Evolutionary conservation across 2,329 filamentous ascomycete genomes (phyloP), one percentile per base, ranked within the genome.

Genomic region (Neopestalotiopsis sp.): DNA sequence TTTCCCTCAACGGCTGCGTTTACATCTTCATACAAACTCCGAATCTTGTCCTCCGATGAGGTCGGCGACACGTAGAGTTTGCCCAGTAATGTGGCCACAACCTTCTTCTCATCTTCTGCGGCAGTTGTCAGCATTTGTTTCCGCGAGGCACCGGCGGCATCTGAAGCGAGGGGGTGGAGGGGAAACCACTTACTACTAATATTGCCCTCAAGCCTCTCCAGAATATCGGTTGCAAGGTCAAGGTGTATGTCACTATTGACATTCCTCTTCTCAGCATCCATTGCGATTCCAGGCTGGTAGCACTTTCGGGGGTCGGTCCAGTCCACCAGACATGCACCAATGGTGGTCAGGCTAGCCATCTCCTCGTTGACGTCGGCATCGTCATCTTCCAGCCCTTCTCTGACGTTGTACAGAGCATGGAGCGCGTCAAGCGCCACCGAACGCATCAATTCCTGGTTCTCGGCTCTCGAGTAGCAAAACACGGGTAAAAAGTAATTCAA

Each of bases 401-500:
- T 88, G 10, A 93, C 84, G 69, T 91, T 92, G 75, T 92, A 88
- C 7, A 97, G 87, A 13, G 91, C 89, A 71, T 94, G 91, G 10
- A 98, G 83, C 0, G 94, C 90, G 32, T 92, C 88, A 2, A 95
- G 87, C 0, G 92, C 89, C 24, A 98, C 88, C 20, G 85, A 82
- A 6, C 90, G 89, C 92, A 98, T 94, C 42, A 94, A 86, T 34
- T 92, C 88, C 71, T 96, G 94, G 75, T 98, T 97, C 71, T 93
- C 92, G 4, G 90, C 80, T 3, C 93, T 88, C 7, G 92, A 95
- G 80, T 95, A 97, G 79, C 94, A 96, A 83, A 97, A 98, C 0
- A 98, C 95, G 0, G 95, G 95, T 45, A 98, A 84, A 85, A 98
- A 98, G 80, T 98, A 98, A 72, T 93, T 94, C 67, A 98, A 85